Evolutionary conservation across 1,284 basidiomycete species (phyloP).

Genomic region (Ganoderma sinense): DNA sequence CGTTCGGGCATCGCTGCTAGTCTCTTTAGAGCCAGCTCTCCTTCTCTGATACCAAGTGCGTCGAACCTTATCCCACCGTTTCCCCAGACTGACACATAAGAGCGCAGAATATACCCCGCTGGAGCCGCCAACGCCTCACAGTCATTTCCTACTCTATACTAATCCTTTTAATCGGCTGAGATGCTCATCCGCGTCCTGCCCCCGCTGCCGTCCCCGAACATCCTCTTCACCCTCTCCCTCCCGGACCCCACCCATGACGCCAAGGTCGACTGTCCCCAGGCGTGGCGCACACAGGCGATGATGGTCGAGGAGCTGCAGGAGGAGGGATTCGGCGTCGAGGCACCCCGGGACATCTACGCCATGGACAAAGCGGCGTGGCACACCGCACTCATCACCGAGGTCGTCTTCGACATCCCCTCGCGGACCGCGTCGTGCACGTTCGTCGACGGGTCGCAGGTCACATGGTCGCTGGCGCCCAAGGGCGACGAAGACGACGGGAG

Average conservation of each 20-base stretch:
- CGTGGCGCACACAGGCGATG: conserved; percentile 65
- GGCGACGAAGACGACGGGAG: conserved; percentile 33
- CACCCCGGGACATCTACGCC: conserved; percentile 61
- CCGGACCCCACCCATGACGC: conserved; percentile 53
- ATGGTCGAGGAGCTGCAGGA: conserved; percentile 55
- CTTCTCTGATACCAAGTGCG: conserved; percentile 24
- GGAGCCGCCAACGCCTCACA: conserved; percentile 14
- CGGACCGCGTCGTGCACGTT: conserved; percentile 59
- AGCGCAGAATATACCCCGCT: conserved; percentile 23
- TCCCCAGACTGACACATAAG: neutral
- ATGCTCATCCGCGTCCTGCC: conserved; percentile 80
- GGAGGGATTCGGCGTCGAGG: conserved; percentile 23
- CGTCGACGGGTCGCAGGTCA: conserved; percentile 58
- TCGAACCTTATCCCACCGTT: neutral
- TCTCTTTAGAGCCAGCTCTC: conserved; percentile 13
- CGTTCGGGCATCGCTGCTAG: conserved; percentile 20
- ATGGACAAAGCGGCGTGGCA: conserved; percentile 71
- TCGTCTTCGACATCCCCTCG: conserved; percentile 63
- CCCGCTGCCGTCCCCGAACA: conserved; percentile 60
- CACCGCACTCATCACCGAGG: conserved; percentile 60
- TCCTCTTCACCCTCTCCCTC: conserved; percentile 77
- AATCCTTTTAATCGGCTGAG: conserved; percentile 23
- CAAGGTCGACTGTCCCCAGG: conserved; percentile 53
- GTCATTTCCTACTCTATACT: conserved; percentile 23
- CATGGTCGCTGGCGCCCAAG: conserved; percentile 49